phyloP scores from a whole-genome alignment of 257 asterid genomes.

The Penstemon eatonii region DNA sequence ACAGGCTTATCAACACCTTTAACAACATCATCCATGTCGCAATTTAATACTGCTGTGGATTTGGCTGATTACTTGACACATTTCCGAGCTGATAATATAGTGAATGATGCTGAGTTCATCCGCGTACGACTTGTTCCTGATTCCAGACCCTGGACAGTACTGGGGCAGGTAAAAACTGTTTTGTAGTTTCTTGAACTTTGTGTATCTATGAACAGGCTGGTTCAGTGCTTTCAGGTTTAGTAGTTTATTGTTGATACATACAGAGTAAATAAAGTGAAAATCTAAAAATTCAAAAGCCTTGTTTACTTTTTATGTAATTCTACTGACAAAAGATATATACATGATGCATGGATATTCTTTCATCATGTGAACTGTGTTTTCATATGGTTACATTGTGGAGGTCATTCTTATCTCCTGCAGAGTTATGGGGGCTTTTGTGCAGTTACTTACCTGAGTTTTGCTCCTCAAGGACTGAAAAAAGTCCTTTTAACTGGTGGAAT shows the following conservation, averaged over 20 bases:
- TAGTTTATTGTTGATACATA: slow-evolving; percentile 5
- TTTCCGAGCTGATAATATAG: slow-evolving; percentile 92
- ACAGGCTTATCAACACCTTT: slow-evolving; percentile 92
- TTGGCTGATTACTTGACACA: slow-evolving; percentile 69
- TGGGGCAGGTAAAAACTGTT: slow-evolving; percentile 69
- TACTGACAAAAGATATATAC: neutral
- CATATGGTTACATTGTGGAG: slow-evolving; percentile 18
- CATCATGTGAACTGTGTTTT: slow-evolving; percentile 10
- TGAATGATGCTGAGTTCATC: slow-evolving; percentile 84
- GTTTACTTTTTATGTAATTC: slow-evolving; percentile 9
- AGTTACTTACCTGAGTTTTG: slow-evolving; percentile 89
- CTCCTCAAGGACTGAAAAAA: slow-evolving; percentile 88
- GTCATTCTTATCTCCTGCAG: slow-evolving; percentile 48
- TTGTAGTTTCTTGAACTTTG: slow-evolving; percentile 16
- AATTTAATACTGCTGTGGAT: slow-evolving; percentile 60
- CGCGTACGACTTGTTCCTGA: slow-evolving; percentile 76
- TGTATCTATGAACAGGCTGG: neutral
- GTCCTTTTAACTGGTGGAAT: slow-evolving; percentile 95
- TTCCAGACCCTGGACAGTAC: slow-evolving; percentile 82
- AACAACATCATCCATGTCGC: slow-evolving; percentile 81
- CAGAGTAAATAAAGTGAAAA: neutral
- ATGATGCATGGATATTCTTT: slow-evolving; percentile 15
- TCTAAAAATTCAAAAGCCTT: neutral
- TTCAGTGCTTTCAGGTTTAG: slow-evolving; percentile 5
- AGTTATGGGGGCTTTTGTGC: slow-evolving; percentile 98